phyloP scores from a whole-genome alignment of 2,329 filamentous ascomycete species.

The Bimuria novae-zelandiae region DNA sequence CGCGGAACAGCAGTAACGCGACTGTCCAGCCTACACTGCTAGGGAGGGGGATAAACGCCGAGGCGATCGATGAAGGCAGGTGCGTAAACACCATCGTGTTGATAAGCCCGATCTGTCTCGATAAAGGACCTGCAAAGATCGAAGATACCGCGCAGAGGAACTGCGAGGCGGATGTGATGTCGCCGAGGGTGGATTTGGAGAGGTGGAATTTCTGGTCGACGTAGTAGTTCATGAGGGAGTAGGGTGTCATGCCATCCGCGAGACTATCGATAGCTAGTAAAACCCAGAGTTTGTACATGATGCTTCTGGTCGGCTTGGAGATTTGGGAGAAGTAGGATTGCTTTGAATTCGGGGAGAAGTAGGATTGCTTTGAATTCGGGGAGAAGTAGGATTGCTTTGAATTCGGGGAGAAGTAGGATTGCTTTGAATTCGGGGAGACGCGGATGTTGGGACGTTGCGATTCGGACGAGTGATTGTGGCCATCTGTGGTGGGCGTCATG shows the following conservation, averaged over 20 bases:
- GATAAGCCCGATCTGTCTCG: conserved; percentile 63
- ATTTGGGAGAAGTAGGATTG: conserved; percentile 55
- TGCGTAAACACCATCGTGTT: conserved; percentile 59
- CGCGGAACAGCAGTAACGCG: conserved; percentile 61
- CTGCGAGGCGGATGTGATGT: conserved; percentile 56
- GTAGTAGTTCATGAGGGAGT: conserved; percentile 45
- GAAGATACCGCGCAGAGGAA: conserved; percentile 60
- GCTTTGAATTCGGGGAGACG: conserved; percentile 29
- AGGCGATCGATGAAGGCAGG: conserved; percentile 64
- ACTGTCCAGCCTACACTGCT: conserved; percentile 57
- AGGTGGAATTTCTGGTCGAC: conserved; percentile 42
- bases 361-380: conserved; percentile 33
- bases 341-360: conserved; percentile 28
- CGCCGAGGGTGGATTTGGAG: conserved; percentile 61
- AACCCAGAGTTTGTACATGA: conserved; percentile 69
- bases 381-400: conserved; percentile 48
- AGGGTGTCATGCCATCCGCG: conserved; percentile 63
- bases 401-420: conserved; percentile 55
- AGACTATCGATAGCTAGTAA: conserved; percentile 67
- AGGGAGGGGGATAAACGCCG: conserved; percentile 61
- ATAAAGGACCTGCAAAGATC: conserved; percentile 62
- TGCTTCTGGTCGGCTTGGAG: conserved; percentile 59
- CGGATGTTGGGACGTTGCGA: neutral
- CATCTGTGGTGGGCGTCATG: conserved; percentile 39
- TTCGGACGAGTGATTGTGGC: conserved; percentile 26